Conservation (phyloP, 2,329 filamentous ascomycete genomes). For the Sordariomycetes sp. region DNA sequence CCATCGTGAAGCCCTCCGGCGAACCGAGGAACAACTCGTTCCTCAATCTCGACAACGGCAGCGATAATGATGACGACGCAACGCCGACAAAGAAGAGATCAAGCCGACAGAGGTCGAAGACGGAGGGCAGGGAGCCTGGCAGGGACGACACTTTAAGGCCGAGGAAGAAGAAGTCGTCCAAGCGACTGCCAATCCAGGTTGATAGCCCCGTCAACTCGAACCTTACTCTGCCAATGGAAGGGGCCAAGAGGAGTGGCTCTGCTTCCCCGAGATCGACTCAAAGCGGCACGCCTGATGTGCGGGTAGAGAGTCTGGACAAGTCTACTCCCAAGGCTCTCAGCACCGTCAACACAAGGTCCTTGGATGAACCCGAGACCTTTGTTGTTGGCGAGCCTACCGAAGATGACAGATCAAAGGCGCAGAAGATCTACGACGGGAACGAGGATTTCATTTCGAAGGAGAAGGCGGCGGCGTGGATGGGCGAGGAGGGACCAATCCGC, state of each 20-base stretch:
- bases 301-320: constrained; percentile 29
- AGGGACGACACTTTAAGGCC: constrained; percentile 18
- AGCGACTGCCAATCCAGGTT: background rate
- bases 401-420: constrained; percentile 68
- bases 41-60: constrained; percentile 36
- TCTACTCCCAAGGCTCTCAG: constrained; percentile 5
- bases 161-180: constrained; percentile 11
- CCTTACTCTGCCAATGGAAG: constrained; percentile 33
- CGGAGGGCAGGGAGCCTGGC: constrained; percentile 2
- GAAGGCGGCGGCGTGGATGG: constrained; percentile 80
- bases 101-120: background rate
- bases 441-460: constrained; percentile 74
- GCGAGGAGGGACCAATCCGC: constrained; percentile 57
- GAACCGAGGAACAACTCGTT: constrained; percentile 35
- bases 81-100: constrained; percentile 1
- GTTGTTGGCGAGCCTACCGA: constrained; percentile 50
- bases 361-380: constrained; percentile 52
- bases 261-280: constrained; percentile 30
- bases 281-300: constrained; percentile 33
- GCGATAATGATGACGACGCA: constrained; percentile 34
- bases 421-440: constrained; percentile 74
- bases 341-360: constrained; percentile 19
- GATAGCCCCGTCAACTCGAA: constrained; percentile 14
- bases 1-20: constrained; percentile 23
- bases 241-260: constrained; percentile 23